Base-by-base conservation (phyloP, 169 alveolate genomes). In the Plasmodium billcollinsi region DNA sequence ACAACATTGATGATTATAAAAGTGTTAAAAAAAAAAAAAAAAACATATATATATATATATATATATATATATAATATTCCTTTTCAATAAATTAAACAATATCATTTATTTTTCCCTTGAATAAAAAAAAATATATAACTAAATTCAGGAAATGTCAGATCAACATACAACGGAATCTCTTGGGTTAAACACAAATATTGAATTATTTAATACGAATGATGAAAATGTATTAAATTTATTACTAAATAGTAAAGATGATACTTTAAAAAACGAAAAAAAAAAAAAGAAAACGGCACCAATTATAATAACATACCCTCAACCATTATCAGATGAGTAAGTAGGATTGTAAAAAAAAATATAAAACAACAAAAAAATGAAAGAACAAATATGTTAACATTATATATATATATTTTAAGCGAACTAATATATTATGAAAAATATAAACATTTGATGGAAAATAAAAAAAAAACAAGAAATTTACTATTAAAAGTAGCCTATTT, bases 201-300 rank as follows among this genome's bases (percentile, higher is more conserved):
- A 76, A 50, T 65, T 76, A 65, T 49, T 76, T 24, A 66, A 76
- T 76, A 78, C 78, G 67, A 76, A 76, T 45, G 89, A 76, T 43
- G 78, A 76, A 49, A 76, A 63, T 66, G 78, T 76, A 50, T 66
- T 66, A 65, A 76, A 76, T 65, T 63, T 76, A 69, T 18, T 76
- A 29, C 56, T 76, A 49, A 66, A 43, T 58, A 50, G 45, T n/a
- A 59, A 76, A 58, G 26, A 63, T 49, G 15, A 65, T 24, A 67
- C 8, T 20, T 47, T 49, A 74, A 15, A 20, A 54, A 43, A 9
- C 20, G 33, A 69, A 7, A 45, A 65, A 49, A 49, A 45, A 71
- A 65, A 65, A 58, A 15, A 18, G 26, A 15, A 15, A 15, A 7
- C 43, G 2, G 50, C 89, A n/a, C 89, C 89, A 49, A 73, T 76